Evolutionary conservation across 2,329 filamentous ascomycete species (phyloP).

Genomic region (Alternaria ethzedia): DNA sequence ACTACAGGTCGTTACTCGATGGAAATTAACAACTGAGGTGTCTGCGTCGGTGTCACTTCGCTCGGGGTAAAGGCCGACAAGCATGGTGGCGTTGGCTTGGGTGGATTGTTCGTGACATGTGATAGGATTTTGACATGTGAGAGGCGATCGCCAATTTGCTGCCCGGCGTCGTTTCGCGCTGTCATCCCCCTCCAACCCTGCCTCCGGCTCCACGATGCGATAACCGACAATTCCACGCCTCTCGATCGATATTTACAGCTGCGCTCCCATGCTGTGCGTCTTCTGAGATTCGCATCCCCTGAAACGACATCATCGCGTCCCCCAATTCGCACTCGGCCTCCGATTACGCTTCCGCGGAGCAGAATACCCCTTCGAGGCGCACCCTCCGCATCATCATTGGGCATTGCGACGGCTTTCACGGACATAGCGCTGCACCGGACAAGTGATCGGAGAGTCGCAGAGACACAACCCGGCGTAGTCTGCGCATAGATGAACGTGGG

Average conservation of each 20-base stretch:
- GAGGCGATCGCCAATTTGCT: constrained; percentile 27
- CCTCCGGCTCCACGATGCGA: constrained; percentile 6
- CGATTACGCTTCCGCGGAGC: constrained; percentile 19
- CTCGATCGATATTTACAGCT: not conserved
- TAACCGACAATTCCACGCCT: constrained; percentile 4
- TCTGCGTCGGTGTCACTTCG: not conserved
- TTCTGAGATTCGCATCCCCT: constrained; percentile 10
- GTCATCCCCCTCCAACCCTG: constrained; percentile 10
- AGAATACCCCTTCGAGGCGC: constrained; percentile 22
- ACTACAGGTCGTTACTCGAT: not conserved
- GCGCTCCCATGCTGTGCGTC: constrained; percentile 3
- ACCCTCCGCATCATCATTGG: constrained; percentile 7
- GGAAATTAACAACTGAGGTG: not conserved
- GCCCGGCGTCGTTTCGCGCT: constrained; percentile 12
- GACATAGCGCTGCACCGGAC: constrained; percentile 6
- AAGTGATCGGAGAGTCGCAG: not conserved
- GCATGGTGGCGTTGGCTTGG: constrained; percentile 21
- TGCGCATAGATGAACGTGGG: constrained; percentile 14
- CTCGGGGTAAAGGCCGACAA: constrained; percentile 13
- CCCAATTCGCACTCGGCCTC: constrained; percentile 15
- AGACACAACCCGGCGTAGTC: not conserved
- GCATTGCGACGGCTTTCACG: constrained; percentile 14
- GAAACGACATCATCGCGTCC: constrained; percentile 18
- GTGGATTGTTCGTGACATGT: constrained; percentile 25
- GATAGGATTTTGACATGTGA: constrained; percentile 33